phyloP scores from a whole-genome alignment of 352 stramenopile species.

The Phytophthora constricta region DNA sequence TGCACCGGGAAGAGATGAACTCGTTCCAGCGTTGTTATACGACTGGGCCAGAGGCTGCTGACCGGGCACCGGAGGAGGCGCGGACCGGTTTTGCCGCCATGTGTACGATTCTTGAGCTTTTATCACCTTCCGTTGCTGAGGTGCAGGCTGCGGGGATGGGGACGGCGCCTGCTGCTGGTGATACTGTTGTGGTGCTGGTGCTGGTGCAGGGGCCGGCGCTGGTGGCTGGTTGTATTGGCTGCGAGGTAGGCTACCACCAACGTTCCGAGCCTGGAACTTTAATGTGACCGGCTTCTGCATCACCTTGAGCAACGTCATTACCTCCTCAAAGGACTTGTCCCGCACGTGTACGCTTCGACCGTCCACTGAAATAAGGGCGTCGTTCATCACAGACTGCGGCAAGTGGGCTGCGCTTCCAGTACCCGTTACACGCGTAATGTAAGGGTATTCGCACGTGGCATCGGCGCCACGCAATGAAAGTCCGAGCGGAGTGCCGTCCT shows the following conservation, averaged over 20 bases:
- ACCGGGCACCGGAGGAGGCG: conserved; percentile 33
- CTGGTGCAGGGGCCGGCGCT: conserved; percentile 16
- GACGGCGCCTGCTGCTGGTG: conserved; percentile 31
- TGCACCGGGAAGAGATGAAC: conserved; percentile 35
- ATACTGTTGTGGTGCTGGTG: conserved; percentile 33
- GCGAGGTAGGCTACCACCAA: conserved; percentile 26
- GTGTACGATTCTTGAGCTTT: conserved; percentile 67
- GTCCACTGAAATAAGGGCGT: conserved; percentile 81
- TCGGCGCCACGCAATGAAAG: conserved; percentile 81
- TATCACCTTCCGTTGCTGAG: conserved; percentile 38
- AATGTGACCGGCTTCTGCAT: conserved; percentile 88
- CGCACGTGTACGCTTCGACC: conserved; percentile 80
- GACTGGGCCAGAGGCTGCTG: conserved; percentile 42
- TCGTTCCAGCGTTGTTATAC: conserved; percentile 35
- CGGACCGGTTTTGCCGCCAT: conserved; percentile 63
- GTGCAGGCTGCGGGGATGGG: conserved; percentile 22
- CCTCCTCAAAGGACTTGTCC: conserved; percentile 87
- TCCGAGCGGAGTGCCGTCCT: conserved; percentile 74
- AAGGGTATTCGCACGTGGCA: conserved; percentile 79
- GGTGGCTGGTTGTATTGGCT: conserved; percentile 20
- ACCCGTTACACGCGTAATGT: conserved; percentile 88
- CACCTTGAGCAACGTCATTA: conserved; percentile 88
- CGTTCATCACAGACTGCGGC: conserved; percentile 75
- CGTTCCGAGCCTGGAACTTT: conserved; percentile 77
- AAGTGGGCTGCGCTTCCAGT: conserved; percentile 82